Evolutionary conservation across 169 alveolate species (phyloP), one percentile per base, ranked within the genome.

Genomic region (Cryptosporidium xiaoi): DNA sequence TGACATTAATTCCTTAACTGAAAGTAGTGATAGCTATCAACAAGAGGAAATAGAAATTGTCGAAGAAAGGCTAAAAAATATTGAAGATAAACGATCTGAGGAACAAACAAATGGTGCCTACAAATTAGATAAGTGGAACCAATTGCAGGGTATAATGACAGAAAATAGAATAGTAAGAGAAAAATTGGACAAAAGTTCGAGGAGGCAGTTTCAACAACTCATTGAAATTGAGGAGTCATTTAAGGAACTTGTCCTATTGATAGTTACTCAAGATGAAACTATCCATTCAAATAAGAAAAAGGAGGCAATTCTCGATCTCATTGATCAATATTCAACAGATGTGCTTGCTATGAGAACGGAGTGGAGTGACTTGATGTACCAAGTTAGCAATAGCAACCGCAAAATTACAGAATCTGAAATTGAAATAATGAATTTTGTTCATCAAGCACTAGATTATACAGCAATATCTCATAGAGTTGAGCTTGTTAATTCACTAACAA

Each of bases 401-500:
- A 77, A 62, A 48, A 12, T 77, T 16, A 77, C 87, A 18, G 87
- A 77, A 62, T 15, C 33, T 1, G 87, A 77, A 40, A 77, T 77
- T 27, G 87, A 62, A 60, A 56, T 77, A 15, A 60, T 60, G 64
- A 60, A 50, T 34, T 77, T 77, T 60, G 87, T 77, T 60, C 87
- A 56, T 3, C 77, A 77, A 48, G 87, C 87, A 33, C 48, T 77
- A 48, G 87, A 77, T 77, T 77, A 77, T 27, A 62, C 48, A 20
- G 87, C 87, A 16, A 56, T 77, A 58, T 77, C 87, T 24, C 87
- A 77, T 60, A 56, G 87, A 60, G 27, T 46, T 62, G 87, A 77
- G 24, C 71, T 77, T 27, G 51, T 62, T 27, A 77, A 77, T 77
- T 77, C 87, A 27, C 27, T 66, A 15, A 24, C 71, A 8, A 77